Conservation (phyloP, 495 filamentous ascomycete species). For the Penicilliopsis zonata region DNA sequence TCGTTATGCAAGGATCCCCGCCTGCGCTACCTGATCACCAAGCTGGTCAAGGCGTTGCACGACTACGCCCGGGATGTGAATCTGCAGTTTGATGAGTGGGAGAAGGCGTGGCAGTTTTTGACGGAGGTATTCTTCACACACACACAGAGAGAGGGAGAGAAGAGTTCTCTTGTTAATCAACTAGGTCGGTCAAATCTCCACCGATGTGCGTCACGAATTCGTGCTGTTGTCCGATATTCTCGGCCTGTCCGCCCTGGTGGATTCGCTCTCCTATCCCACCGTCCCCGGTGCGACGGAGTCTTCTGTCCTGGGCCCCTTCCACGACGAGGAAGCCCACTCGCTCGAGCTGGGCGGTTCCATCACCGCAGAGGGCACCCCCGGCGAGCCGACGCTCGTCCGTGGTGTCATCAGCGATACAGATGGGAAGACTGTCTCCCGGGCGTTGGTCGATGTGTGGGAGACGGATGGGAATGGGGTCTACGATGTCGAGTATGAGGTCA, state of each 20-base stretch:
- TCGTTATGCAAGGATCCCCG: conserved; percentile 44
- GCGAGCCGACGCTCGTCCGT: conserved; percentile 42
- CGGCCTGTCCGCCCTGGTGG: conserved; percentile 66
- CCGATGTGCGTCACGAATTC: conserved; percentile 61
- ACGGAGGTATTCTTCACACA: too few relatives aligned
- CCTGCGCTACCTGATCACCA: conserved; percentile 48
- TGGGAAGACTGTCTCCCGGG: conserved; percentile 49
- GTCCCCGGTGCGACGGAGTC: conserved; percentile 56
- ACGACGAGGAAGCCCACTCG: conserved; percentile 62
- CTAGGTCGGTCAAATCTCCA: conserved; percentile 53
- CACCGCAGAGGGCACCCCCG: conserved; percentile 40
- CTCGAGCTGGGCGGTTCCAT: conserved; percentile 47
- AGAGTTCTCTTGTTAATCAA: too few relatives aligned
- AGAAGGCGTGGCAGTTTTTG: conserved; percentile 46
- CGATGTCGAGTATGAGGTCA: conserved; percentile 73
- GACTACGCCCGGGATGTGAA: conserved; percentile 59
- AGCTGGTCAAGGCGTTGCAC: conserved; percentile 54
- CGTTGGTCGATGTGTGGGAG: conserved; percentile 76
- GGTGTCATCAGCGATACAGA: conserved; percentile 54
- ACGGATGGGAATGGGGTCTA: conserved; percentile 67
- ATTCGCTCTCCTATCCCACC: conserved; percentile 69
- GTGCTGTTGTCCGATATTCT: conserved; percentile 74
- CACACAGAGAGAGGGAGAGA: too few relatives aligned
- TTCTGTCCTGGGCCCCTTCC: conserved; percentile 73
- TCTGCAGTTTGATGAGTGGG: conserved; percentile 60